Evolutionary conservation across 441 rosid genomes (phyloP).

Genomic region (Metrosideros polymorpha): DNA sequence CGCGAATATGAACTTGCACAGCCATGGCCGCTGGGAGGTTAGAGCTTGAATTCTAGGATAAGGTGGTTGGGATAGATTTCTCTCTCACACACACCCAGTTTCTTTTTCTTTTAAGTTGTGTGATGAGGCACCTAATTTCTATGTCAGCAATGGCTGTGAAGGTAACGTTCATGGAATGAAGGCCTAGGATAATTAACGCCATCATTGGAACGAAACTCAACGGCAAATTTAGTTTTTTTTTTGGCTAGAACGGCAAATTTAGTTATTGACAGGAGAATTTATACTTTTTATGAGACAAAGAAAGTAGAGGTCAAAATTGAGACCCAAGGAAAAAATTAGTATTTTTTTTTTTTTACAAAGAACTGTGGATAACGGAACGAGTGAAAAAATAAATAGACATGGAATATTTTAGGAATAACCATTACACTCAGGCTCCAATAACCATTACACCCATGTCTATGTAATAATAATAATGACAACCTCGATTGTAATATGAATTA

Average conservation of each 20-base stretch:
- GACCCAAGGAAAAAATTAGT: background rate
- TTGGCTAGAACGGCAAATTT: too few relatives aligned
- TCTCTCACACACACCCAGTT: accelerated
- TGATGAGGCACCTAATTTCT: accelerated
- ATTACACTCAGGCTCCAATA: too few relatives aligned
- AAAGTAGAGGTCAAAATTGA: background rate
- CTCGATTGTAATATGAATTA: background rate
- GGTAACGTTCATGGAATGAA: accelerated
- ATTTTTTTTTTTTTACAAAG: background rate
- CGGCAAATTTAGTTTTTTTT: too few relatives aligned
- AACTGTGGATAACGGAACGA: background rate
- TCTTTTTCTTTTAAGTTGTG: background rate
- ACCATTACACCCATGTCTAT: accelerated
- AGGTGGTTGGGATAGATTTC: background rate
- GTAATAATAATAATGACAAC: background rate
- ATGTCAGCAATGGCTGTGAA: accelerated
- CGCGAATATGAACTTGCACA: too few relatives aligned
- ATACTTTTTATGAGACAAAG: too few relatives aligned
- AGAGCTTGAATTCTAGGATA: background rate
- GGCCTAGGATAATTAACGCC: background rate
- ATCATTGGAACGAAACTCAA: accelerated
- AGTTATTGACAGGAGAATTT: too few relatives aligned
- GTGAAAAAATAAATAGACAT: too few relatives aligned
- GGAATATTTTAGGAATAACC: background rate
- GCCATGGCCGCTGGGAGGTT: background rate